phyloP scores from a whole-genome alignment of 2,329 filamentous ascomycete species.

The Davidsoniella eucalypti region DNA sequence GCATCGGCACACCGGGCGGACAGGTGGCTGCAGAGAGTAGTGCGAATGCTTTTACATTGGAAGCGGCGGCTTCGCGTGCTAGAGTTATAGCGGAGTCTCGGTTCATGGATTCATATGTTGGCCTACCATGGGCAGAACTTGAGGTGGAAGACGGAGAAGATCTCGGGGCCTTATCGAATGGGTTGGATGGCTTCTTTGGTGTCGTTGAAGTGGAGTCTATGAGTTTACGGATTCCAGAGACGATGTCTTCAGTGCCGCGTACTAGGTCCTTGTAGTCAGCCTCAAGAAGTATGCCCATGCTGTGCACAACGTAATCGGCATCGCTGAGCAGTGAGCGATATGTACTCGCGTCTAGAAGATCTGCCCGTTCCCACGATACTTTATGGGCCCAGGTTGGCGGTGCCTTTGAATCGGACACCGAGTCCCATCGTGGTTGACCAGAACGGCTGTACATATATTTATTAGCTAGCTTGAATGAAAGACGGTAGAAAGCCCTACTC shows the following conservation, averaged over 20 bases:
- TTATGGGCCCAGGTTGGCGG: constrained; percentile 67
- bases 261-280: constrained; percentile 94
- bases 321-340: constrained; percentile 62
- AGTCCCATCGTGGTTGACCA: constrained; percentile 72
- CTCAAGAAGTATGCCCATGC: constrained; percentile 89
- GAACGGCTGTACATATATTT: constrained; percentile 51
- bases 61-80: constrained; percentile 55
- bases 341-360: constrained; percentile 67
- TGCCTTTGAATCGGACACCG: constrained; percentile 51
- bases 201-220: constrained; percentile 40
- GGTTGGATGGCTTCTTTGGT: constrained; percentile 29
- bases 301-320: constrained; percentile 79
- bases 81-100: constrained; percentile 72
- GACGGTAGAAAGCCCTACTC: not conserved
- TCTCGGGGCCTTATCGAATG: constrained; percentile 35
- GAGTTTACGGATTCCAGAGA: constrained; percentile 60
- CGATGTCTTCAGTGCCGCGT: constrained; percentile 65
- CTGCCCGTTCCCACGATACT: constrained; percentile 75
- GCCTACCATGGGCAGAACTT: constrained; percentile 25
- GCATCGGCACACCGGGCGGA: constrained; percentile 63
- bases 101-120: constrained; percentile 95
- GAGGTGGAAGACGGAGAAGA: not conserved
- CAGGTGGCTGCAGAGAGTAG: constrained; percentile 83
- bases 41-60: constrained; percentile 53
- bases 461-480: not conserved